Evolutionary conservation across 345 rosid species (phyloP).

Genomic region (Zanthoxylum bungeanum): DNA sequence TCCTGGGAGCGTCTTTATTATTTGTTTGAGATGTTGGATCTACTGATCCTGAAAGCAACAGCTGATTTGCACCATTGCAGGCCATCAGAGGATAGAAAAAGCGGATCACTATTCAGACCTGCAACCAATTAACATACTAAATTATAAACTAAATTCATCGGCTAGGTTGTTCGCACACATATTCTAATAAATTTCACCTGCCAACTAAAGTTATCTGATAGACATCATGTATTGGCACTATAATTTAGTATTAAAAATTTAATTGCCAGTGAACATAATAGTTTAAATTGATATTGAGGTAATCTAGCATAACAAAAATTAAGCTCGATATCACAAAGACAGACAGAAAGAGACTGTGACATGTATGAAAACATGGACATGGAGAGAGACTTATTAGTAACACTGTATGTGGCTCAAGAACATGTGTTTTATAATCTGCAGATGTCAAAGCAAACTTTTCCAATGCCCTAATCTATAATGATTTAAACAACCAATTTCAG

Average conservation of each 20-base stretch:
- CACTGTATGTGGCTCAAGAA: neutral
- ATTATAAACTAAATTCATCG: neutral
- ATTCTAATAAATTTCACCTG: neutral
- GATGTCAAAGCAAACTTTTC: neutral
- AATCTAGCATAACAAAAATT: neutral
- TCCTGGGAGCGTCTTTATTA: constrained; percentile 22
- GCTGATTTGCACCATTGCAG: constrained; percentile 36
- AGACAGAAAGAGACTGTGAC: neutral
- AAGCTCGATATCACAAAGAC: neutral
- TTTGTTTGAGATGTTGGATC: constrained; percentile 26
- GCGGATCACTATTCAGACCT: constrained; percentile 16
- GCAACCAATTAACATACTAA: constrained; percentile 3
- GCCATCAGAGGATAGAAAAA: constrained; percentile 42
- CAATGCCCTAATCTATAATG: too few relatives aligned
- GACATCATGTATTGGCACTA: neutral
- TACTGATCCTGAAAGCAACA: constrained; percentile 39
- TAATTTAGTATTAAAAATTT: neutral
- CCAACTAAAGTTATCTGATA: too few relatives aligned
- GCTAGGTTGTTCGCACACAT: neutral
- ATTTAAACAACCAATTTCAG: too few relatives aligned
- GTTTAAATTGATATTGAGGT: neutral
- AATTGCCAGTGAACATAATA: neutral
- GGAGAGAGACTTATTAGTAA: neutral
- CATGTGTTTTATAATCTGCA: neutral
- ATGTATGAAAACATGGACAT: neutral